These are phyloP conservation scores for Clonostachys sp. DNA, from an alignment of 2,329 filamentous ascomycete genomes.

Conservation along the genomic window DNA sequence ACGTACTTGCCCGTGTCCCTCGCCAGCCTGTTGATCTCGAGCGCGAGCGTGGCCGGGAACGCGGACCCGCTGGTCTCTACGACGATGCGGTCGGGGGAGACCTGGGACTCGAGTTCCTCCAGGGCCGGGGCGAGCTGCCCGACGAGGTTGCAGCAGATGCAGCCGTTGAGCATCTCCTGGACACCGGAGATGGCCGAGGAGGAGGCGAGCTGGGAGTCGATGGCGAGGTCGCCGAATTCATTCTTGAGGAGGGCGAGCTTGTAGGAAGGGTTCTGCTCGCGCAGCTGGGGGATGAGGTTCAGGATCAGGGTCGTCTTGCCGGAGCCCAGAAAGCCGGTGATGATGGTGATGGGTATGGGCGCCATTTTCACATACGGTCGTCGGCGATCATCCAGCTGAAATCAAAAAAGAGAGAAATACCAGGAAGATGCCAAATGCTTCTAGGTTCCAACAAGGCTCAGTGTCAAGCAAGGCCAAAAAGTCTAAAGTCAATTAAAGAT, in stretches of 20 bases:
- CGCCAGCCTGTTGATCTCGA: constrained; percentile 80
- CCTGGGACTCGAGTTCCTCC: constrained; percentile 57
- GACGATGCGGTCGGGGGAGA: constrained; percentile 76
- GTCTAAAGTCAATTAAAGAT: too few species aligned
- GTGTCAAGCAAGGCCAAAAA: too few species aligned
- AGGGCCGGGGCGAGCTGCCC: constrained; percentile 83
- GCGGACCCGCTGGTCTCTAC: constrained; percentile 90
- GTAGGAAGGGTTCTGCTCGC: constrained; percentile 67
- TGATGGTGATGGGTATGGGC: constrained; percentile 84
- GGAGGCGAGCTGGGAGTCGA: constrained; percentile 88
- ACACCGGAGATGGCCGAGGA: constrained; percentile 82
- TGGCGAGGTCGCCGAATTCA: constrained; percentile 91
- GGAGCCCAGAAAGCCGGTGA: constrained; percentile 93
- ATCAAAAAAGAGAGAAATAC: too few species aligned
- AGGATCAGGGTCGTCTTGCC: constrained; percentile 96
- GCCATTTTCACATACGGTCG: constrained; percentile 35
- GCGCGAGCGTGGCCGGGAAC: constrained; percentile 82
- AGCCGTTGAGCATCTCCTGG: constrained; percentile 90
- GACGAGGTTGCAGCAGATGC: constrained; percentile 98
- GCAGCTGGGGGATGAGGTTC: constrained; percentile 87
- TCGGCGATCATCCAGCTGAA: too few species aligned
- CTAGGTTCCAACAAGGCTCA: too few species aligned
- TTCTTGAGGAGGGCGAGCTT: constrained; percentile 94
- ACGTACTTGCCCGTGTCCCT: constrained; percentile 65
- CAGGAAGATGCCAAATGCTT: too few species aligned